phyloP scores from a whole-genome alignment of 768 basidiomycete genomes.

The Naganishia vishniacii region DNA sequence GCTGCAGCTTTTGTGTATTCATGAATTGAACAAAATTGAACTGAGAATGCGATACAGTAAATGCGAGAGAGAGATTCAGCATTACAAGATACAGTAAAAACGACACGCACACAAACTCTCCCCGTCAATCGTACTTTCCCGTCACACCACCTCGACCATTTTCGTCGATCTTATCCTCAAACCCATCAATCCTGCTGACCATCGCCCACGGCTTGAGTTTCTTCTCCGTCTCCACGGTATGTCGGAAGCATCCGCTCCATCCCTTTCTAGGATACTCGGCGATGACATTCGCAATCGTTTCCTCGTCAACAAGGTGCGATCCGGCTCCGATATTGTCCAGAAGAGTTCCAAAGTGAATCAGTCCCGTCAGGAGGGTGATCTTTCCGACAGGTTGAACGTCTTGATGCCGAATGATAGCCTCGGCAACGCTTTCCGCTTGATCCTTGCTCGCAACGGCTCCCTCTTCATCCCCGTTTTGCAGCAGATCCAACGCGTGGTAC shows the following conservation, averaged over 20 bases:
- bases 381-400: slow-evolving; percentile 30
- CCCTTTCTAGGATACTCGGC: slow-evolving; percentile 27
- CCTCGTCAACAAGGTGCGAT: slow-evolving; percentile 24
- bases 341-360: slow-evolving; percentile 24
- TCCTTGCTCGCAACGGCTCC: slow-evolving; percentile 18
- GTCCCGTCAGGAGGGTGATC: slow-evolving; percentile 20
- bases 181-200: slow-evolving; percentile 32
- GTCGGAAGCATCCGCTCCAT: slow-evolving; percentile 29
- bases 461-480: slow-evolving; percentile 17
- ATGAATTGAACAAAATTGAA: too few relatives aligned
- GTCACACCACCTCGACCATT: slow-evolving; percentile 16
- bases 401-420: slow-evolving; percentile 33
- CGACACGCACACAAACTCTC: too few relatives aligned
- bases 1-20: too few relatives aligned
- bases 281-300: slow-evolving; percentile 27
- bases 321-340: slow-evolving; percentile 30
- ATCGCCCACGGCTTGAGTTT: slow-evolving; percentile 28
- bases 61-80: too few relatives aligned
- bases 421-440: slow-evolving; percentile 31
- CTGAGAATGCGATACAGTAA: too few relatives aligned
- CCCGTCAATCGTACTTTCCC: slow-evolving; percentile 13
- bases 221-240: slow-evolving; percentile 31
- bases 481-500: slow-evolving; percentile 24
- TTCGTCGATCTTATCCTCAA: slow-evolving; percentile 25
- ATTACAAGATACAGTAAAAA: too few relatives aligned